Base-by-base conservation (phyloP, 768 basidiomycete species). In the Lactarius psammicola region DNA sequence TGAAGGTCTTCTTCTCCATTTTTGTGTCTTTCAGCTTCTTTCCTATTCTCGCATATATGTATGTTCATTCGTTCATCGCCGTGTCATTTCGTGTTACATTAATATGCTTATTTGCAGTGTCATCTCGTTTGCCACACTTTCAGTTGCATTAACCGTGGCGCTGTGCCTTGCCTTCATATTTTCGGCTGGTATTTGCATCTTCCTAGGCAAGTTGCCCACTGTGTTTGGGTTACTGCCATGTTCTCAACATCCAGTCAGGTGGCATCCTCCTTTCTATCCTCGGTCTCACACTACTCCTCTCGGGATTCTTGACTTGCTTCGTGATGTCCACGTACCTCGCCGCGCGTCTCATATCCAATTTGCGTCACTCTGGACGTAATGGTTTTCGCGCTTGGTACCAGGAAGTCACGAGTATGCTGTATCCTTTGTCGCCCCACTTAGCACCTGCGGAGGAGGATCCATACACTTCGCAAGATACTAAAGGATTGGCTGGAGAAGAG, bases 21-120 rank as follows among this genome's bases (percentile, higher is more conserved):
- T 63, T 70, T 59, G 28, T 54, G 51, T 30, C 60, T 30, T 54
- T 70, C 56, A 58, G 63, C 60, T 55, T 70, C 46, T 60, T 68
- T 28, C 69, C 69, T 20, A 20, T 70, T 23, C 63, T 70, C 42
- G 34, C 69, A 33, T 70, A 65, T 63, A 28, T 70, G 69, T 70
- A 62, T 38, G 67, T 9, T 11, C 23, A 18, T 31, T 31, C 30
- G 49, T 44, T 28, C n/a, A 2, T 42, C 33, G 1, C n/a, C 4
- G 1, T 33, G 20, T 26, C 11, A 23, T 31, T 8, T 26, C 20
- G 34, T 10, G 18, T 44, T 28, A n/a, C 15, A 8, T 30, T 53
- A 10, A 56, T 28, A 23, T 34, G 11, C 44, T 28, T 20, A n/a
- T 9, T 38, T 55, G 11, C 31, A 68, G 62, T 23, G 5, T 40